Evolutionary conservation across 768 basidiomycete genomes (phyloP), one percentile per base, ranked within the genome.

Genomic region (Nidularia sp.): DNA sequence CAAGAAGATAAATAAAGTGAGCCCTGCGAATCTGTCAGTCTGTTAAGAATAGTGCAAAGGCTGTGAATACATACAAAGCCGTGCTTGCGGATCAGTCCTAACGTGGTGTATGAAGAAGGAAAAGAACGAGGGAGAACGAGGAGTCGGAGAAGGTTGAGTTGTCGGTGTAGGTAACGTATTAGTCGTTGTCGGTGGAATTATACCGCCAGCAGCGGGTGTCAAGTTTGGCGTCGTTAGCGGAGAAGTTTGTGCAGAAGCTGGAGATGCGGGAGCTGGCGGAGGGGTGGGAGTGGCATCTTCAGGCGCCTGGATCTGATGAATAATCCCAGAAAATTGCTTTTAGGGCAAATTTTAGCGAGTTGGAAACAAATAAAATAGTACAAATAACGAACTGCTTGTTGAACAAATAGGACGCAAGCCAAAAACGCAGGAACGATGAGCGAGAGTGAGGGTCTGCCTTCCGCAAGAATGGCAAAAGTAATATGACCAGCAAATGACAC

Each of bases 401-500:
- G 84, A 8, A 91, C 74, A 63, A 95, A 86, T 22, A 93, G 68
- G 4, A 90, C 73, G 51, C 88, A 88, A 8, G 90, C 86, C 25
- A 95, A 61, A 60, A 93, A 95, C 0, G 91, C 90, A 1, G 93
- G 92, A 0, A 88, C 87, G 39, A 94, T 76, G 25, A 94, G 75
- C 1, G 91, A 85, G 22, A 96, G 66, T 1, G 91, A 92, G 1
- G 91, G 81, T 32, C 85, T 73, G 42, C 92, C 92, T 55, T 94
- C 88, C 2, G 89, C 84, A 35, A 94, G 70, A 51, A 95, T 87
- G 3, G 90, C 91, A 53, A 96, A 86, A 0, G 92, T 94, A 50
- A 94, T 84, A 60, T 95, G 91, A 0, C 88, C 88, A 15, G 90
- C 89, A 63, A 96, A 95, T 0, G 89, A 84, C 42, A 93, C 84